Conservation (phyloP, 2,329 filamentous ascomycete species). For the Hypoxylon sp. region DNA sequence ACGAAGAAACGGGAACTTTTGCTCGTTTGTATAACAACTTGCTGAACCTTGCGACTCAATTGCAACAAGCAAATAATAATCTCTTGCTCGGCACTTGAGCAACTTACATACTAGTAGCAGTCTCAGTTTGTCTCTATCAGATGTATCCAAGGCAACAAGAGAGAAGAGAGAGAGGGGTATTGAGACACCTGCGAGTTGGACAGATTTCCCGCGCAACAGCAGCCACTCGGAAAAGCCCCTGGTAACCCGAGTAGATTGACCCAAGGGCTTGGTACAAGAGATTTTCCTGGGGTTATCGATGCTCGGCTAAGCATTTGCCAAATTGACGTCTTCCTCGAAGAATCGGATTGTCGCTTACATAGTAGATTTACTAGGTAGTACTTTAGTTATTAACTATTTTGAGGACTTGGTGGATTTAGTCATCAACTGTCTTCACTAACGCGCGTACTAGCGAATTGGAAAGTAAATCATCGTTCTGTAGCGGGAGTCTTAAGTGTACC, state of each 20-base stretch:
- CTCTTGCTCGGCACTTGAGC: background rate
- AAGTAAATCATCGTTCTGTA: conserved; percentile 17
- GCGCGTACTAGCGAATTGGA: conserved; percentile 16
- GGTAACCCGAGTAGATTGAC: conserved; percentile 11
- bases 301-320: conserved; percentile 3
- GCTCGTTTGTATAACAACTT: background rate
- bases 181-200: conserved; percentile 8
- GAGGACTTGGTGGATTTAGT: background rate
- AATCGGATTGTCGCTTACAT: conserved; percentile 20
- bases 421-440: conserved; percentile 27
- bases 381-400: conserved; percentile 10
- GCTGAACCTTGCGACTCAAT: conserved; percentile 22
- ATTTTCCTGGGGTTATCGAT: conserved; percentile 27
- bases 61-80: conserved; percentile 14
- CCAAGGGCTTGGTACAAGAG: conserved; percentile 23
- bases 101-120: background rate
- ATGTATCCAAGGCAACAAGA: background rate
- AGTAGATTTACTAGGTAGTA: conserved; percentile 13
- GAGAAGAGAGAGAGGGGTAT: conserved; percentile 1
- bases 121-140: background rate
- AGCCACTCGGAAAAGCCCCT: conserved; percentile 26
- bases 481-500: conserved; percentile 23
- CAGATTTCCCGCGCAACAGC: conserved; percentile 1
- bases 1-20: conserved; percentile 1
- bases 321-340: conserved; percentile 12